These are phyloP conservation scores for Kodamaea sp. DNA, from an alignment of 1,139 yeast genomes.

Conservation along the genomic window DNA sequence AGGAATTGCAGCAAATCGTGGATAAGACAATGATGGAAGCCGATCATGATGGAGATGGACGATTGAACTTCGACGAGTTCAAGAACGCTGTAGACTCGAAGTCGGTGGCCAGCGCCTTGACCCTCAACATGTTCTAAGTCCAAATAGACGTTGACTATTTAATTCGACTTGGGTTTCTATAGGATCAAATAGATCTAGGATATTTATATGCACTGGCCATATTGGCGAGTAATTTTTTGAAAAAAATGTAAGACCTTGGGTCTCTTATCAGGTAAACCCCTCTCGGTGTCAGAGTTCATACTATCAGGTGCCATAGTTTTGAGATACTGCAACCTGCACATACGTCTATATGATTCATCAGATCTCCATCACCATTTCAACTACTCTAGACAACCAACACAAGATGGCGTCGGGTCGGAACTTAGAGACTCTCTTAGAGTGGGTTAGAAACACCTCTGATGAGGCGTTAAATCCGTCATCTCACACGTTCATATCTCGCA, in stretches of 20 bases:
- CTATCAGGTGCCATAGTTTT: no score
- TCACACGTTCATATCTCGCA: conserved; percentile 32
- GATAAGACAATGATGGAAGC: conserved; percentile 96
- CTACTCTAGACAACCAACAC: no score
- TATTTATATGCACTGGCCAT: no score
- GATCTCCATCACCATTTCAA: conserved; percentile 1
- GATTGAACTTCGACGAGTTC: conserved; percentile 84
- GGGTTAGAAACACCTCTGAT: conserved; percentile 30
- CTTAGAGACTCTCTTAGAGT: conserved; percentile 15
- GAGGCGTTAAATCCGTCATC: conserved; percentile 21
- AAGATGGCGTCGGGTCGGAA: conserved; percentile 1
- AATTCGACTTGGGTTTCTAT: no score
- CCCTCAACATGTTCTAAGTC: conserved; percentile 44
- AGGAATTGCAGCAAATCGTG: conserved; percentile 90
- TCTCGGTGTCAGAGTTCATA: no score
- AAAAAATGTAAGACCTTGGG: no score
- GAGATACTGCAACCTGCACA: no score
- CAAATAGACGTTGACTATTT: background rate
- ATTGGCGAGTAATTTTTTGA: no score
- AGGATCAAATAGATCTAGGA: no score
- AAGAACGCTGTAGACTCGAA: conserved; percentile 70
- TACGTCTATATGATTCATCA: no score
- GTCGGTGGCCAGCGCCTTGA: conserved; percentile 60
- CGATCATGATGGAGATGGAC: conserved; percentile 89
- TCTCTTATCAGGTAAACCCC: no score